phyloP scores from a whole-genome alignment of 805 yeast genomes.

The Saturnispora ahearnii region DNA sequence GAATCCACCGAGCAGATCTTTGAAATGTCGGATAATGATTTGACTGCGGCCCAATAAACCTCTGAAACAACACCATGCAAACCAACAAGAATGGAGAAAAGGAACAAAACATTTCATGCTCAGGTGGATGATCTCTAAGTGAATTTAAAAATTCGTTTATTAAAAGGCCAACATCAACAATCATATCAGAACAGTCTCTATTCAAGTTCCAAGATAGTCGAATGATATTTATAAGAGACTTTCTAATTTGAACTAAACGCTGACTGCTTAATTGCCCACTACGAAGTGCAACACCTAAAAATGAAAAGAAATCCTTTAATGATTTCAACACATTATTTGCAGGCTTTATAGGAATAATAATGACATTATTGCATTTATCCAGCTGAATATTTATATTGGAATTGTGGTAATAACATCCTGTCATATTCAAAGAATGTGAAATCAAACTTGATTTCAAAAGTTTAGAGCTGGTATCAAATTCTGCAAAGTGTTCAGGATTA shows the following conservation, averaged over 20 bases:
- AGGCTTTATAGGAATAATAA: conserved; percentile 6
- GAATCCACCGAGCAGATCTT: conserved; percentile 9
- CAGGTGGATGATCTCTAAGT: conserved; percentile 8
- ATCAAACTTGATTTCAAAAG: conserved; percentile 7
- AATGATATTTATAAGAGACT: conserved; percentile 18
- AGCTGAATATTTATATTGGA: conserved; percentile 5
- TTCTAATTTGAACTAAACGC: conserved; percentile 15
- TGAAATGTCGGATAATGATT: conserved; percentile 5
- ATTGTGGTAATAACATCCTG: conserved; percentile 2
- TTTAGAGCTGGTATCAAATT: neutral
- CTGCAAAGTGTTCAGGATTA: conserved; percentile 4
- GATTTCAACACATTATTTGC: conserved; percentile 1
- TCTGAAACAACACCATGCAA: conserved; percentile 14
- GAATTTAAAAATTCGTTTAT: conserved; percentile 10
- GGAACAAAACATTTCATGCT: conserved; percentile 8
- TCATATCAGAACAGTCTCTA: conserved; percentile 4
- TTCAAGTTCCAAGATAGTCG: conserved; percentile 21
- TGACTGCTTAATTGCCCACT: neutral
- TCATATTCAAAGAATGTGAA: neutral
- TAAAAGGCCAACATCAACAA: conserved; percentile 15
- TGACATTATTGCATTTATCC: neutral
- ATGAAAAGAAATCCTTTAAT: conserved; percentile 5
- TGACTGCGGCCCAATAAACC: conserved; percentile 11
- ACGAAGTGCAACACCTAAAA: conserved; percentile 5
- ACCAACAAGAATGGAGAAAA: conserved; percentile 20